Evolutionary conservation across 2,329 filamentous ascomycete genomes (phyloP).

Genomic region (Chrysoporthe puriensis): DNA sequence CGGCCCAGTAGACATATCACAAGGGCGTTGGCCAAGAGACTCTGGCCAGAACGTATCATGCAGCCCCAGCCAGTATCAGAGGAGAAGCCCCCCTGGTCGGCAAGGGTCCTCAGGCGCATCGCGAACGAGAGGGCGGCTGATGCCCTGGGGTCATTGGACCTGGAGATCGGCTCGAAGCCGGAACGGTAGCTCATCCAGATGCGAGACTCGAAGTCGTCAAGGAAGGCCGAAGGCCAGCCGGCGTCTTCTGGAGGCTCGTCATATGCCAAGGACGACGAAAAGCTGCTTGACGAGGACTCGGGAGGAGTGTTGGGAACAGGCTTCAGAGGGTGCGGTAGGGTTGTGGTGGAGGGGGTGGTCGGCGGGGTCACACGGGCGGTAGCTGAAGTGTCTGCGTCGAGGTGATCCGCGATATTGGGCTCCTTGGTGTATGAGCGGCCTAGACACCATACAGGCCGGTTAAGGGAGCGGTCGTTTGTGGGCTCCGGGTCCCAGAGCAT

Average conservation of each 20-base stretch:
- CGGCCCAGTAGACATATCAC: constrained; percentile 74
- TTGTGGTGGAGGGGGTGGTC: constrained; percentile 21
- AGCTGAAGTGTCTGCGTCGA: constrained; percentile 25
- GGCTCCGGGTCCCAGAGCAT: constrained; percentile 93
- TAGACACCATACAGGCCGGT: constrained; percentile 83
- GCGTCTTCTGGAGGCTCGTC: constrained; percentile 49
- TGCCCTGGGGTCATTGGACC: constrained; percentile 75
- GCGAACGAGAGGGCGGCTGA: constrained; percentile 74
- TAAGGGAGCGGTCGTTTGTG: constrained; percentile 70
- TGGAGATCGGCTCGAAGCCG: constrained; percentile 81
- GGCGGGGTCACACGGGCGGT: constrained; percentile 30
- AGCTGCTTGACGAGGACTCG: constrained; percentile 54
- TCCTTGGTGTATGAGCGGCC: constrained; percentile 56
- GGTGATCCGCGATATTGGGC: constrained; percentile 5
- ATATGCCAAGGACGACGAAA: constrained; percentile 56
- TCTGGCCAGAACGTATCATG: constrained; percentile 97
- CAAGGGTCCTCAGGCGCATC: constrained; percentile 80
- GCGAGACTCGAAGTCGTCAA: constrained; percentile 89
- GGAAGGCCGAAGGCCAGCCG: constrained; percentile 82
- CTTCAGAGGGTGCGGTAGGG: constrained; percentile 10
- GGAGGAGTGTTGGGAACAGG: constrained; percentile 49
- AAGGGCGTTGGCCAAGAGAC: constrained; percentile 85
- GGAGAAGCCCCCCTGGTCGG: constrained; percentile 80
- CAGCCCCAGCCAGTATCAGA: constrained; percentile 97
- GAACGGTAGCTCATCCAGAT: constrained; percentile 98